Base-by-base conservation (phyloP, 352 stramenopile genomes). In the Peronospora belbahrii region DNA sequence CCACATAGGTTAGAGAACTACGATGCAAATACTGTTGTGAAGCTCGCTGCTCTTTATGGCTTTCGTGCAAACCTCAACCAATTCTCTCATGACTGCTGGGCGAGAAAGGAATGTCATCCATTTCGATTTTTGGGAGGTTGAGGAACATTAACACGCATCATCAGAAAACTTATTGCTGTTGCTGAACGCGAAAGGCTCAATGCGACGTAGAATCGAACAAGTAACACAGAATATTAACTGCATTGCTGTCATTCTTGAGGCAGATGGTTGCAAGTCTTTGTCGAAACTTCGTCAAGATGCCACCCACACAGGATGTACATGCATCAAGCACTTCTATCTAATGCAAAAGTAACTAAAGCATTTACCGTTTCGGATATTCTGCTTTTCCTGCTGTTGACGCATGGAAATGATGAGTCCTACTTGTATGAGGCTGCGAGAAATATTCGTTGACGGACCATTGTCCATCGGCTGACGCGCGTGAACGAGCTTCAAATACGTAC, bases 271-370 rank as follows among this genome's bases (percentile, higher is more conserved):
- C n/a, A n/a, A 40, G 40, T 27, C 35, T n/a, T 48, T 36, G 24
- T 4, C 52, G 39, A 48, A 34, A 28, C 31, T 54, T 20, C 62
- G 51, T 47, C 65, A 48, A 4, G 61, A 59, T 1, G 60, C 60
- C 9, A 42, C 51, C n/a, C n/a, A n/a, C 36, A 75, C 42, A 15
- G 43, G 44, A 36, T 67, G 45, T n/a, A 56, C 4, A 52, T 19
- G 17, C 19, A 42, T 13, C 35, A 40, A 35, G 20, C 13, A 43
- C 15, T 5, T 23, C 14, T n/a, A 6, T 18, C 36, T 38, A 38
- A 19, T 23, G n/a, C n/a, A n/a, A n/a, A n/a, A n/a, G 6, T 13
- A 4, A n/a, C 19, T 19, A 44, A 33, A 27, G 7, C 10, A 11
- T 13, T 1, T 2, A 2, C 31, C 30, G 38, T 50, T 44, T 6